Base-by-base conservation (phyloP, 2,329 filamentous ascomycete genomes). In the Paraphaeosphaeria sporulosa region DNA sequence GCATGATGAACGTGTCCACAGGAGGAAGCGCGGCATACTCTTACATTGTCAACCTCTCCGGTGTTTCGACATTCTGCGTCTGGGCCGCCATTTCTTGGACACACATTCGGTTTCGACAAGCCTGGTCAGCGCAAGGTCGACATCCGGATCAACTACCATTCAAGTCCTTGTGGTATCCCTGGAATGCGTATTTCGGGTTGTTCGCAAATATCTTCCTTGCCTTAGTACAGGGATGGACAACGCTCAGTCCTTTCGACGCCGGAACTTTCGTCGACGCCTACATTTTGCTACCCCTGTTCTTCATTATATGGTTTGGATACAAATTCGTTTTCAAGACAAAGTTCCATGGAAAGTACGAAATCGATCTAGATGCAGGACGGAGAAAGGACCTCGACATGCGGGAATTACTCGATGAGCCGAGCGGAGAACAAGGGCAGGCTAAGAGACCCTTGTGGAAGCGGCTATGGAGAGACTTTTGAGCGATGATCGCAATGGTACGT, bases 1-100 rank as follows among this genome's bases (percentile, higher is more conserved):
- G 87, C n/a, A 87, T 92, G 84, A 90, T 92, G 86, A 92, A 91
- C 67, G 78, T 90, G 36, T 88, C 84, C 40, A 90, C 89, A 0
- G 89, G 88, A 8, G 88, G 89, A 0, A 83, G 85, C 46, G 82
- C 85, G 61, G 89, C 88, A 0, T 92, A 91, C 72, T 76, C 75
- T 7, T 91, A 91, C 75, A 90, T 92, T 60, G 86, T 92, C 69
- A 91, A 90, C 68, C 80, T 91, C 0, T 87, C 84, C 6, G 90
- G 89, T 4, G 88, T 91, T 1, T 88, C 87, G 40, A 90, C 89
- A 0, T 92, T 92, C 70, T 73, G 92, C 2, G 89, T 91, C 44
- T 92, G 90, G 90, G 89, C 82, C 2, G 84, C 84, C 40, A 92
- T 92, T 67, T 88, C 84, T 27, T 85, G 90, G 67, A 90, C 87